Evolutionary conservation across 345 rosid genomes (phyloP), one percentile per base, ranked within the genome.

Genomic region (Rhodamnia rubescens): DNA sequence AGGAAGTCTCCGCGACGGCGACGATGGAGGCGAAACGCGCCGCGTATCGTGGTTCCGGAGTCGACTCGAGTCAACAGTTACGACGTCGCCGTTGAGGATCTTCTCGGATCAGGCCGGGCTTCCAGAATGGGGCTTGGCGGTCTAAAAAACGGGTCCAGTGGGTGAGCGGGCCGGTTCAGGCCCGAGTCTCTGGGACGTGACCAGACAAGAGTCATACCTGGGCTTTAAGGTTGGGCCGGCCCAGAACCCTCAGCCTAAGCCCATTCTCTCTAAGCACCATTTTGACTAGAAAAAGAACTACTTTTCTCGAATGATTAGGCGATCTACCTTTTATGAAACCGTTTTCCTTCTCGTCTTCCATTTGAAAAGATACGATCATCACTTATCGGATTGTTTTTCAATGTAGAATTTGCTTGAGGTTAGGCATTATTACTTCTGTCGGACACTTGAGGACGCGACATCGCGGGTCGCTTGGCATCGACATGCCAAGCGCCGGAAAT

Each of bases 381-480:
- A 1, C 74, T 61, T 42, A 29, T 64, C 3, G 5, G 15, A 69
- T 18, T 5, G 7, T 20, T 36, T 36, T 20, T 69, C 80, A 69
- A 18, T 5, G 1, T 36, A 18, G 20, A 32, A 69, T 36, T 36
- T 11, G 2, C 13, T 69, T 36, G 47, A 22, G 40, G 36, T 36
- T 36, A 18, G 78, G 26, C 4, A 20, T 69, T 32, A 32, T 18
- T 69, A 4, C 78, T 69, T 69, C 1, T 9, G 4, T 14, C 10
- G 11, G 7, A 20, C 74, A 9, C 13, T 69, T 9, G 7, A 32
- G 24, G 1, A 69, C 36, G 7, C 7, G 0, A 10, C 7, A 2
- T 2, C 1, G 5, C 1, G 9, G 44, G 36, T 18, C 10, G 1
- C 24, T 22, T 18, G 2, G 1, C 44, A 4, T 21, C 1, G 6